phyloP scores from a whole-genome alignment of 352 stramenopile genomes.

The Pythium biforme region DNA sequence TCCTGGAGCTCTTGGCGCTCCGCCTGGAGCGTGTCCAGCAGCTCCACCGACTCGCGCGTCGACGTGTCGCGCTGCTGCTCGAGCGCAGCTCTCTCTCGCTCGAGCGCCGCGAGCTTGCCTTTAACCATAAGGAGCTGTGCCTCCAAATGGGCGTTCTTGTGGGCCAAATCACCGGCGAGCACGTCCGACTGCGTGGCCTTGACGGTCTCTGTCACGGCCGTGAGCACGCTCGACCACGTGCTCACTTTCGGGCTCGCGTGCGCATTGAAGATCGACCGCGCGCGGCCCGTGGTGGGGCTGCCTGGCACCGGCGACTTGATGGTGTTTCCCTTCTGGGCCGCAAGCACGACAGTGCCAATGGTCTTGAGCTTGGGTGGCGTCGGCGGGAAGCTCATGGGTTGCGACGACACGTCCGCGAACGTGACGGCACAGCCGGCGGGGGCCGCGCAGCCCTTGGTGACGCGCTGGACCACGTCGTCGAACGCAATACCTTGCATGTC shows the following conservation, averaged over 20 bases:
- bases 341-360: constrained; percentile 26
- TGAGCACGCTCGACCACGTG: constrained; percentile 28
- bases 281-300: constrained; percentile 1
- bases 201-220: constrained; percentile 3
- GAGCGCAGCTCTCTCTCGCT: constrained; percentile 12
- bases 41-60: neutral
- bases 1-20: neutral
- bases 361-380: constrained; percentile 10
- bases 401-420: constrained; percentile 39
- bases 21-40: neutral
- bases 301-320: neutral
- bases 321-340: constrained; percentile 18
- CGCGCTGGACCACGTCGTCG: constrained; percentile 47
- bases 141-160: constrained; percentile 21
- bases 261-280: constrained; percentile 17
- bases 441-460: constrained; percentile 11
- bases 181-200: constrained; percentile 14
- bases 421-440: constrained; percentile 44
- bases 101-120: constrained; percentile 2
- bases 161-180: constrained; percentile 16
- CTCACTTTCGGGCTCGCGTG: constrained; percentile 22
- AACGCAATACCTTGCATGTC: constrained; percentile 45
- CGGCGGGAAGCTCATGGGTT: too few species aligned
- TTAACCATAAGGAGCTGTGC: constrained; percentile 18
- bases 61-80: neutral